Evolutionary conservation across 2,329 filamentous ascomycete species (phyloP).

Genomic region (Penicillium concentricum): DNA sequence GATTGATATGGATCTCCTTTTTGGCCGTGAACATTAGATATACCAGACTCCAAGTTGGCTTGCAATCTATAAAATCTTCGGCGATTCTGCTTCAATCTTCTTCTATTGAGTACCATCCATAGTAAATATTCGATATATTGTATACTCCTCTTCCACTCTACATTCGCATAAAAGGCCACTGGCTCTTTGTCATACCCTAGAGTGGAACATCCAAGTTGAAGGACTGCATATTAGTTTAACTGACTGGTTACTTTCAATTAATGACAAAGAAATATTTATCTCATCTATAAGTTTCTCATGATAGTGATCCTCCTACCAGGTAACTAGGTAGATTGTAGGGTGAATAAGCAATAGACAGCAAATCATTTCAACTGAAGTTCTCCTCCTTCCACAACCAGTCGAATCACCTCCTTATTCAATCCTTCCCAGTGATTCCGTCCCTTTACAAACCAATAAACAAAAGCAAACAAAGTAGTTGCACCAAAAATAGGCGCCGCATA

Average conservation of each 20-base stretch:
- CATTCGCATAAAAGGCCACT: no score
- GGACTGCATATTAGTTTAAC: no score
- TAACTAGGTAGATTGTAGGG: no score
- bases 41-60: not conserved
- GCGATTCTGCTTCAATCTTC: not conserved
- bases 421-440: slow-evolving; percentile 8
- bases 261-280: not conserved
- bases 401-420: slow-evolving; percentile 12
- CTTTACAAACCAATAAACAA: slow-evolving; percentile 14
- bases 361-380: slow-evolving; percentile 10
- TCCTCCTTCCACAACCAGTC: slow-evolving; percentile 8
- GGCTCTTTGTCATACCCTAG: no score
- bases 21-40: not conserved
- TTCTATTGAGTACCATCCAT: not conserved
- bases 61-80: not conserved
- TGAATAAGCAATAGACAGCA: not conserved
- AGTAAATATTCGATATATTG: no score
- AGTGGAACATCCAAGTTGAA: not conserved
- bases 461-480: slow-evolving; percentile 5
- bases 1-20: not conserved
- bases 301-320: not conserved
- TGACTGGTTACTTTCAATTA: not conserved
- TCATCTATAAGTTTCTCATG: not conserved
- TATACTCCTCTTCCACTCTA: no score
- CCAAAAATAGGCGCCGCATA: slow-evolving; percentile 38